A percentile compares a stretch with the other conserved stretches of the same genome.
Conservation (phyloP, 2,329 filamentous ascomycete species). For the Cladophialophora immunda region DNA sequence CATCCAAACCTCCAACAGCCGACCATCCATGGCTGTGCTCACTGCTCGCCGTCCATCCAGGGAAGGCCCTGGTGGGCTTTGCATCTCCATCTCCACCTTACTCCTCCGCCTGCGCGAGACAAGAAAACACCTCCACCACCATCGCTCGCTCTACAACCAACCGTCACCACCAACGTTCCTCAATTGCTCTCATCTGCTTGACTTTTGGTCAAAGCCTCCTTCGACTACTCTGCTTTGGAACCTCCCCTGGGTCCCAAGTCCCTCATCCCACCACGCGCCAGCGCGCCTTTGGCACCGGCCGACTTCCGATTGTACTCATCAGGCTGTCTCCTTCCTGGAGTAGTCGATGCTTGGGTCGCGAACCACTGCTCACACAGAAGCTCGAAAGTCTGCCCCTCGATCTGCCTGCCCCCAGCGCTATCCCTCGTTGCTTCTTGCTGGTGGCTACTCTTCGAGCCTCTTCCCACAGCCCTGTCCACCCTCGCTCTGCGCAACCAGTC, state of each 20-base stretch:
- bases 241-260: neutral
- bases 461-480: conserved; percentile 15
- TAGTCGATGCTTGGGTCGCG: neutral
- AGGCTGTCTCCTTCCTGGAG: conserved; percentile 10
- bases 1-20: conserved; percentile 1
- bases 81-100: conserved; percentile 3
- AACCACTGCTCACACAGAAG: conserved; percentile 9
- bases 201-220: conserved; percentile 7
- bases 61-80: conserved; percentile 1
- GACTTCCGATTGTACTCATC: conserved; percentile 18
- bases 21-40: neutral
- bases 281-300: neutral
- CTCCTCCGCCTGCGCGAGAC: conserved; percentile 11
- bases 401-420: conserved; percentile 25
- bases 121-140: conserved; percentile 15
- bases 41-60: conserved; percentile 1
- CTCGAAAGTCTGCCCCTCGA: conserved; percentile 27
- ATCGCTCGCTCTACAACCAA: conserved; percentile 8
- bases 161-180: neutral
- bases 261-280: neutral
- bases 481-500: conserved; percentile 22
- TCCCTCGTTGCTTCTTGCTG: conserved; percentile 8
- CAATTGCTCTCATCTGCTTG: neutral
- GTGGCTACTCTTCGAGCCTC: conserved; percentile 8
- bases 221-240: neutral